Percentiles rank a stretch among this genome's conserved stretches.
Evolutionary conservation across 2,329 filamentous ascomycete species (phyloP).

Genomic region (Fusarium azukiicola): DNA sequence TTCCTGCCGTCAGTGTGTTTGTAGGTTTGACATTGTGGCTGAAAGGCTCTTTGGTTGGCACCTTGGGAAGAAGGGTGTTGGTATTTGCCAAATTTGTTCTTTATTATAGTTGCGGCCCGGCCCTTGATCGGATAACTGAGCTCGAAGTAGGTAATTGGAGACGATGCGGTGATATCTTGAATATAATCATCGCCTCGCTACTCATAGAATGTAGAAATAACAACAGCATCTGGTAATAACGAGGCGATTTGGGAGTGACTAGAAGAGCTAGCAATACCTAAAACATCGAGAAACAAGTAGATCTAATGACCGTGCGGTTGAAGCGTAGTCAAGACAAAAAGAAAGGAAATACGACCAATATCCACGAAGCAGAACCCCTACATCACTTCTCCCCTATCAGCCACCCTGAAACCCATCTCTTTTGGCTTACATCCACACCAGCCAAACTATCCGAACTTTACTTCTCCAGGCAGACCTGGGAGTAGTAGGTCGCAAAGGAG

Average conservation of each 20-base stretch:
- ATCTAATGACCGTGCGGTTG: background rate
- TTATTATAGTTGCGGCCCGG: too few relatives aligned
- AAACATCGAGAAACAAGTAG: background rate
- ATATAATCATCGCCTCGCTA: too few relatives aligned
- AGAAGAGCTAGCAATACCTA: background rate
- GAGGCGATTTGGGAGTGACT: background rate
- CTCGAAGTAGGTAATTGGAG: too few relatives aligned
- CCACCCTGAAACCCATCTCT: background rate
- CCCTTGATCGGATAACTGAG: too few relatives aligned
- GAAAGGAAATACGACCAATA: background rate
- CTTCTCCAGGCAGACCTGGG: constrained; percentile 40
- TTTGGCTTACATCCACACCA: background rate
- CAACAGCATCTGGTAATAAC: background rate
- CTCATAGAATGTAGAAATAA: background rate
- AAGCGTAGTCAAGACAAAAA: background rate
- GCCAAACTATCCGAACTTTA: background rate
- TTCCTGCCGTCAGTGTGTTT: too few relatives aligned
- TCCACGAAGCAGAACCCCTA: background rate
- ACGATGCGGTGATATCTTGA: too few relatives aligned
- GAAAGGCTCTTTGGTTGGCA: too few relatives aligned
- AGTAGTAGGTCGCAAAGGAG: constrained; percentile 38
- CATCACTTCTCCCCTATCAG: background rate
- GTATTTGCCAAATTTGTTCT: too few relatives aligned
- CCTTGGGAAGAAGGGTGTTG: too few relatives aligned
- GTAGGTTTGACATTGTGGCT: too few relatives aligned